These are phyloP conservation scores for Sphaerobolus stellatus DNA, from an alignment of 1,284 basidiomycete species.

Conservation along the genomic window DNA sequence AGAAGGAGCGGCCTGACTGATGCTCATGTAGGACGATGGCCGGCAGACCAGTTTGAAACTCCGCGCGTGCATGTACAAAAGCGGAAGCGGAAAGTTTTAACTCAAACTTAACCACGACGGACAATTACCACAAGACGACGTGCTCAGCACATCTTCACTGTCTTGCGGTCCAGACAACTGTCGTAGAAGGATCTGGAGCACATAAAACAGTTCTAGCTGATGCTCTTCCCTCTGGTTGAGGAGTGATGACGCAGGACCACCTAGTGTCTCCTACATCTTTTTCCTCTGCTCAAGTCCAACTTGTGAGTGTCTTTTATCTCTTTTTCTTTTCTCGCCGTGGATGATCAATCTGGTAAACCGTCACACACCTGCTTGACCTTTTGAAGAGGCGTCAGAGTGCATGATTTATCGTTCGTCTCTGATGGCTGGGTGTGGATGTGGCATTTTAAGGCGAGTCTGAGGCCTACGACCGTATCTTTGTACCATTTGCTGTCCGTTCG, in stretches of 20 bases:
- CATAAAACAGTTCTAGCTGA: constrained; percentile 91
- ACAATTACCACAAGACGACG: constrained; percentile 74
- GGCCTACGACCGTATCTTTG: constrained; percentile 30
- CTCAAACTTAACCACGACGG: constrained; percentile 44
- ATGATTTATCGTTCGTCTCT: constrained; percentile 27
- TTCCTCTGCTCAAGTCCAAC: constrained; percentile 23
- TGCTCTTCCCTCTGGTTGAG: constrained; percentile 84
- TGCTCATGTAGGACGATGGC: too few relatives aligned
- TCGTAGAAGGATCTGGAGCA: constrained; percentile 59
- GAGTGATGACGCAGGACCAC: constrained; percentile 85
- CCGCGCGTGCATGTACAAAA: constrained; percentile 20
- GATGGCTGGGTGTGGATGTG: constrained; percentile 63
- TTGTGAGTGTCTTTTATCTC: constrained; percentile 15
- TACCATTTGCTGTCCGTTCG: neutral
- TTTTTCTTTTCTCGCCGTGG: constrained; percentile 44
- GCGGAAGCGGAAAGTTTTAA: neutral
- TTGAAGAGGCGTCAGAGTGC: constrained; percentile 25
- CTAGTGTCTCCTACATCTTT: constrained; percentile 70
- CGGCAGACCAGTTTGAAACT: too few relatives aligned
- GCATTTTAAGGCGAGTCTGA: constrained; percentile 86
- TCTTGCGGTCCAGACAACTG: constrained; percentile 85
- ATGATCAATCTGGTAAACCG: constrained; percentile 84
- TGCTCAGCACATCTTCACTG: constrained; percentile 45
- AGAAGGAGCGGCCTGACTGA: constrained; percentile 50
- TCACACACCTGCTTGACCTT: constrained; percentile 56